Evolutionary conservation across 305 asterid species (phyloP).

Genomic region (Fraxinus velutina): DNA sequence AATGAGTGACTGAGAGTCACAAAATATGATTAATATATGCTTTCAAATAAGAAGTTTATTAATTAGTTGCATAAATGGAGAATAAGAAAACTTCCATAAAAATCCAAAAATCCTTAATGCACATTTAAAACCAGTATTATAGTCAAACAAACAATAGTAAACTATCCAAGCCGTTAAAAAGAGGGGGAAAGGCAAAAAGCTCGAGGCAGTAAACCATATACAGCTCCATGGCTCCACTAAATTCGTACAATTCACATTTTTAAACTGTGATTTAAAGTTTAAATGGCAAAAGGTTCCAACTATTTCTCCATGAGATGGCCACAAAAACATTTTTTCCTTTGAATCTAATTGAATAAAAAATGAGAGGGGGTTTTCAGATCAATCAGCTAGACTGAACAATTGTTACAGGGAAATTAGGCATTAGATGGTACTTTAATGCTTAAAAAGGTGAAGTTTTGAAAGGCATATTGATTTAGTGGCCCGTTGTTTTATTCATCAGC

Average conservation of each 20-base stretch:
- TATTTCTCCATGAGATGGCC: neutral
- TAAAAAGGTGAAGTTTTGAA: neutral
- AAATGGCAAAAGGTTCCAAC: neutral
- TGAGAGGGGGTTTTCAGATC: neutral
- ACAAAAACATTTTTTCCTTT: neutral
- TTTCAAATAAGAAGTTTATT: neutral
- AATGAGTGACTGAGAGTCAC: conserved; percentile 11
- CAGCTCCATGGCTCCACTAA: neutral
- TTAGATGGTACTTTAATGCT: neutral
- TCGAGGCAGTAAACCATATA: neutral
- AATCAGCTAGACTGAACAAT: neutral
- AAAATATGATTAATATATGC: neutral
- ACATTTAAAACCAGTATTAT: neutral
- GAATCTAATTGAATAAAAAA: neutral
- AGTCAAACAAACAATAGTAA: neutral
- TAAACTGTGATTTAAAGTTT: neutral
- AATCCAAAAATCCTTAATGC: neutral
- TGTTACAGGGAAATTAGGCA: neutral
- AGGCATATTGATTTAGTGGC: neutral
- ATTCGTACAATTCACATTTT: neutral
- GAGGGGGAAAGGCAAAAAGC: neutral
- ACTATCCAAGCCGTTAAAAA: neutral
- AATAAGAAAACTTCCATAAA: neutral
- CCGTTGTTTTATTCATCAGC: neutral
- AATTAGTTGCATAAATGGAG: neutral